Evolutionary conservation across 2,329 filamentous ascomycete species (phyloP), one percentile per base, ranked within the genome.

Genomic region (Ophioceras dolichostomum): DNA sequence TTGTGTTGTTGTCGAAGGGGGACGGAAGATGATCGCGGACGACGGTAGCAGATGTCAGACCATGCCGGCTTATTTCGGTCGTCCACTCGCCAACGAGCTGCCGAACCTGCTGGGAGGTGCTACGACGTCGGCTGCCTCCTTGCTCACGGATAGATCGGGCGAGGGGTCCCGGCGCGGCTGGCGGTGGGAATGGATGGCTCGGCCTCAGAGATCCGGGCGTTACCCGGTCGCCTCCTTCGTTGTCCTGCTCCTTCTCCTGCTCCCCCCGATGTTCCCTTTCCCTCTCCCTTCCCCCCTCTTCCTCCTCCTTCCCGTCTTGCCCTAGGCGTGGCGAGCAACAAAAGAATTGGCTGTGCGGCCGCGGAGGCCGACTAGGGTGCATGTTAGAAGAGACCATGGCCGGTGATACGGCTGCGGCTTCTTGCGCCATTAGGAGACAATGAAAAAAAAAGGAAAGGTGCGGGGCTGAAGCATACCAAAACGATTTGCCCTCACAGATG

Each of bases 11-110:
- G n/a, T n/a, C n/a, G n/a, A n/a, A n/a, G n/a, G n/a, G n/a, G n/a
- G n/a, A n/a, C n/a, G n/a, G n/a, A n/a, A n/a, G n/a, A n/a, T 43
- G 41, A 36, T 49, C 43, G 44, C 36, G 45, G 36, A 44, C 41
- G 34, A 45, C 33, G 22, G 44, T 40, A 32, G 42, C 41, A 36
- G 52, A 45, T 19, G 44, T 52, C 44, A 49, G 42, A 51, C 45
- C 54, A 57, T 57, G 42, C 40, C 51, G 54, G 38, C 46, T 45
- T 36, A 38, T 46, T 24, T 51, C 46, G 26, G 41, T 43, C 32
- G 39, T 36, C 44, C 43, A 45, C 38, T 42, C 41, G 31, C 32
- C 41, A 13, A 38, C 40, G 26, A 42, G 38, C 21, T 46, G 32
- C 28, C 42, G 38, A 27, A 38, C 40, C 39, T 39, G 41, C 21